Evolutionary conservation across 2,329 filamentous ascomycete genomes (phyloP), one percentile per base, ranked within the genome.

Genomic region (Fusarium xylarioides): DNA sequence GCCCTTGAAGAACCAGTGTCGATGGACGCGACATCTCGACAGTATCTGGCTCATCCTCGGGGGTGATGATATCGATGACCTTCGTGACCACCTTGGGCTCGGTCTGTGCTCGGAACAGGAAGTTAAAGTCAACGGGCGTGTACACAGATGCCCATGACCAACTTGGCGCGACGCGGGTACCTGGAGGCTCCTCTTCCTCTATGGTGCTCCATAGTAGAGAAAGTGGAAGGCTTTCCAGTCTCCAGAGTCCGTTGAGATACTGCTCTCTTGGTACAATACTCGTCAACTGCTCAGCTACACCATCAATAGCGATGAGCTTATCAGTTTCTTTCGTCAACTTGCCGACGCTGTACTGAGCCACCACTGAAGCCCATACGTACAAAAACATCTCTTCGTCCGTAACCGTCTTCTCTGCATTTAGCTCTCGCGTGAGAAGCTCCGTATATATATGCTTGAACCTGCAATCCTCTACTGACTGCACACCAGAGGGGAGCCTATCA

Each of bases 381-480:
- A 63, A 19, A 21, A 65, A 63, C 40, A 65, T 63, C n/a, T 65
- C 63, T 3, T 63, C 19, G 15, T 63, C 38, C 4, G 21, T 44
- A 2, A 21, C 18, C 1, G 11, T 7, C 10, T 23, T 46, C 10
- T 47, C 34, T 6, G 11, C 3, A 1, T 8, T 11, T 1, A 35
- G 1, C 8, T 43, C 23, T 14, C 26, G 42, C 5, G 63, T 57
- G 2, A 66, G 49, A 5, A 66, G 14, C 11, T 43, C 43, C 2
- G 59, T 64, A 8, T 66, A 64, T 21, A 56, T 9, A 16, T 66
- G 49, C 32, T 66, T 66, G 32, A 66, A 64, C 4, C 63, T 52
- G 16, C 21, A 63, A 5, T 64, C 63, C 1, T 28, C 21, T 4
- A 23, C 59, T 8, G 43, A 21, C 26, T 64, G 63, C 8, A 66